Evolutionary conservation across 345 rosid genomes (phyloP).

Genomic region (Gossypium rotundifolium): DNA sequence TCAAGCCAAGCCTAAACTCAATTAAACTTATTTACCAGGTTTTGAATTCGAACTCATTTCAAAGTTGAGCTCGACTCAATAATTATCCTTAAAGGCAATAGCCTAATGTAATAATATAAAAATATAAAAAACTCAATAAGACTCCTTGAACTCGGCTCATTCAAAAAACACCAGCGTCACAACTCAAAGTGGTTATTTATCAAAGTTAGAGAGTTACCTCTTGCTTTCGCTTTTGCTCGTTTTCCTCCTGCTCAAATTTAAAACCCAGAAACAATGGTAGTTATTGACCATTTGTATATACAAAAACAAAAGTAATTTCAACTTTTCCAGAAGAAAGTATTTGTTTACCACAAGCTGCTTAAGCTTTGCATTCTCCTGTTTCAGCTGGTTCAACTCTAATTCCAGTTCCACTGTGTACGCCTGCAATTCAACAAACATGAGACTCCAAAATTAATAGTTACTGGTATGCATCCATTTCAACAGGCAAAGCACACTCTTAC

Average conservation of each 20-base stretch:
- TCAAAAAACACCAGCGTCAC: no score
- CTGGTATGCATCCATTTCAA: no score
- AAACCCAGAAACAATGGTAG: not conserved
- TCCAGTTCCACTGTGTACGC: conserved; percentile 92
- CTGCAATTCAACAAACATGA: conserved; percentile 24
- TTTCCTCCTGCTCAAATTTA: conserved; percentile 37
- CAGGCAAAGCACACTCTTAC: no score
- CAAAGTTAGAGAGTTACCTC: conserved; percentile 34
- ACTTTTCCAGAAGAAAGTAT: not conserved
- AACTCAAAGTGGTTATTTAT: no score
- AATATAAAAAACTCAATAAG: no score
- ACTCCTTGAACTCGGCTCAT: no score
- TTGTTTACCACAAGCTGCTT: conserved; percentile 52
- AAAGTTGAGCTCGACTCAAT: no score
- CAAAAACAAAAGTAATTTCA: not conserved
- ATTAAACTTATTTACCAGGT: no score
- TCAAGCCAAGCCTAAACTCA: no score
- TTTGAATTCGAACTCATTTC: no score
- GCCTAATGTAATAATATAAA: no score
- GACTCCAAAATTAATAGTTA: not conserved
- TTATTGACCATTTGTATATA: not conserved
- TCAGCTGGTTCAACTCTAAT: conserved; percentile 66
- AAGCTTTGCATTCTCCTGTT: conserved; percentile 68
- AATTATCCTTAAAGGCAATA: no score
- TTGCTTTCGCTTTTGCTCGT: conserved; percentile 38